Conservation (phyloP, 176 grass and related monocot species). For the Tillandsia leiboldiana region DNA sequence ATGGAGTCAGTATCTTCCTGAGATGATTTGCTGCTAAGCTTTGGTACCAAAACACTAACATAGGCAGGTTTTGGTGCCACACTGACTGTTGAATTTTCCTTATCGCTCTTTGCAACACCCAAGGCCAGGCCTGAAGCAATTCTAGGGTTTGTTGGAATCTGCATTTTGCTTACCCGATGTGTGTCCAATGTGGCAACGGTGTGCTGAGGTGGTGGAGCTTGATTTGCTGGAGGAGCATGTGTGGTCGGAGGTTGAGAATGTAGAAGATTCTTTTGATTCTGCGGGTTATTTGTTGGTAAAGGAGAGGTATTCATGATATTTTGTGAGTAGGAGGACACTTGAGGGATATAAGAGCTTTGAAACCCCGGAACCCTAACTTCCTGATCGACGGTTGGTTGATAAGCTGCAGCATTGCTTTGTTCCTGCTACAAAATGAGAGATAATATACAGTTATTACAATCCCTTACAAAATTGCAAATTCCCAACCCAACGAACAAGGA, state of each 20-base stretch:
- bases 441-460: conserved; percentile 14
- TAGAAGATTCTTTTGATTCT: conserved; percentile 42
- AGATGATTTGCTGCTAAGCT: conserved; percentile 34
- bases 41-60: conserved; percentile 54
- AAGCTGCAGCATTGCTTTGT: conserved; percentile 3
- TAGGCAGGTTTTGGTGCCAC: conserved; percentile 64
- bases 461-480: too few relatives aligned
- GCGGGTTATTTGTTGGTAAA: conserved; percentile 35
- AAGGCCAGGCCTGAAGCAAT: conserved; percentile 72
- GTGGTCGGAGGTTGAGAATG: conserved; percentile 52
- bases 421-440: conserved; percentile 14
- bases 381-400: conserved; percentile 1
- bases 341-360: conserved; percentile 31
- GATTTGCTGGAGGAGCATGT: conserved; percentile 41
- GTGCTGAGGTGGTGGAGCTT: conserved; percentile 35
- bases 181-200: conserved; percentile 21
- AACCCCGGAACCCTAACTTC: conserved; percentile 28
- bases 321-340: conserved; percentile 35
- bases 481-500: too few relatives aligned
- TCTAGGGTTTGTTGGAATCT: conserved; percentile 64
- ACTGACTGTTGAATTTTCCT: conserved; percentile 39
- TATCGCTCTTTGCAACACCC: conserved; percentile 46
- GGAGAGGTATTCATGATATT: conserved; percentile 25
- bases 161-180: conserved; percentile 66
- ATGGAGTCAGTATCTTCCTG: conserved; percentile 37